phyloP scores from a whole-genome alignment of 768 basidiomycete genomes.

The Boletus eberwhitei region DNA sequence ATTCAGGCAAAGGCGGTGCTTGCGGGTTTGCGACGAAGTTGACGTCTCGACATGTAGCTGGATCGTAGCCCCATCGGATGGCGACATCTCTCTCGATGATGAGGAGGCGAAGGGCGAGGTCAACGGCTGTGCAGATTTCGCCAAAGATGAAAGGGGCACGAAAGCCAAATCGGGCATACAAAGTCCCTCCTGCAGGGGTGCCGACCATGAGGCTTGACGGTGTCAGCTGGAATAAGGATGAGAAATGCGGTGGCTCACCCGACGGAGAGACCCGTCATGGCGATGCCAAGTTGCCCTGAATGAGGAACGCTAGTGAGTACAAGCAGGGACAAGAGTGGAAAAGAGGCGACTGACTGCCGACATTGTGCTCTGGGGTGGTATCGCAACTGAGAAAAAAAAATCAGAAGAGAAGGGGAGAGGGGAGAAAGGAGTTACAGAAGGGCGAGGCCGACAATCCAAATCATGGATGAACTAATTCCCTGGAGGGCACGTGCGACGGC shows the following conservation, averaged over 20 bases:
- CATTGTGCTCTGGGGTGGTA: slow-evolving; percentile 43
- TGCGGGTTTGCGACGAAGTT: slow-evolving; percentile 4
- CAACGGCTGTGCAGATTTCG: slow-evolving; percentile 42
- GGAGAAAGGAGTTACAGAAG: slow-evolving; percentile 40
- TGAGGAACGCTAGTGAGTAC: background rate
- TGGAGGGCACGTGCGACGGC: slow-evolving; percentile 56
- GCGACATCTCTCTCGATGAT: slow-evolving; percentile 56
- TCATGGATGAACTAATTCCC: slow-evolving; percentile 56
- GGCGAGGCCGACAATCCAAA: slow-evolving; percentile 63
- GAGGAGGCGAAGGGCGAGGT: slow-evolving; percentile 52
- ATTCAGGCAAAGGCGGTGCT: background rate
- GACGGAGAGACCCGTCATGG: slow-evolving; percentile 54
- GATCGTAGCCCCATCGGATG: slow-evolving; percentile 45
- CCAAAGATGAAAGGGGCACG: slow-evolving; percentile 59
- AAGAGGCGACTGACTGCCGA: slow-evolving; percentile 43
- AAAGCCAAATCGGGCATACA: slow-evolving; percentile 55
- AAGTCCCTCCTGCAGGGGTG: slow-evolving; percentile 53
- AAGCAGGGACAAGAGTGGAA: background rate
- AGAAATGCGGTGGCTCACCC: slow-evolving; percentile 36
- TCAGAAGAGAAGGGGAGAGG: slow-evolving; percentile 6
- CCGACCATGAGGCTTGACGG: slow-evolving; percentile 46
- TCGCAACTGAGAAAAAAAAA: slow-evolving; percentile 45
- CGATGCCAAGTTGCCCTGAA: slow-evolving; percentile 56
- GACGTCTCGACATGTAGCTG: slow-evolving; percentile 22
- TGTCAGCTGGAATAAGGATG: background rate